Base-by-base conservation (phyloP, 176 grass and related monocot genomes). In the Ensete ventricosum region DNA sequence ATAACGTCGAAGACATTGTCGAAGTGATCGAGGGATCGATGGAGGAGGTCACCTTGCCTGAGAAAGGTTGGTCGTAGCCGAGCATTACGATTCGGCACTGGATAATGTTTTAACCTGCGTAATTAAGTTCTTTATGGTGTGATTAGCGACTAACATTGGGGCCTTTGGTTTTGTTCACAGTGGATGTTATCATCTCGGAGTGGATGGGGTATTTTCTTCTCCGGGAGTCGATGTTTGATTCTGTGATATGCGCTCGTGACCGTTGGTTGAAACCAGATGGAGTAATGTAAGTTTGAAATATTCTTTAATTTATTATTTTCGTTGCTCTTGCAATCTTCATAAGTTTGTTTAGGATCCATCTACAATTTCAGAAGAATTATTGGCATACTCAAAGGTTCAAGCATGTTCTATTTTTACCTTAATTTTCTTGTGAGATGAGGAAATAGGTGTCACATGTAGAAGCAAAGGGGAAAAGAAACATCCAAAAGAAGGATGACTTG, bases 141-240 rank as follows among this genome's bases (percentile, higher is more conserved):
- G 49, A 63, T 69, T n/a, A 55, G 53, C 54, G 2, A 19, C 8
- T 62, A 12, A 10, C 71, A 2, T 9, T 24, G 9, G 76, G 14
- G 21, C 43, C 9, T 8, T 48, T 14, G 24, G 3, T 64, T 63
- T 43, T 84, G 57, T 66, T 59, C 34, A 79, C 84, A 99, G 95
- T 99, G 70, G 95, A 99, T 82, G 88, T 84, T 73, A 99, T 99
- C 71, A 99, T 99, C 64, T 99, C 95, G 14, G 95, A 99, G 82
- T 99, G 95, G 95, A 99, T 99, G 95, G 91, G 95, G 14, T 99
- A 99, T 88, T 99, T 94, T 78, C 95, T 99, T 53, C 76, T 99
- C 53, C 89, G 95, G 60, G 95, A 94, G 62, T 94, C 95, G 1
- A 99, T 99, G 95, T 94, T 99, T 77, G 95, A 99, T 82, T 99